Evolutionary conservation across 352 stramenopile genomes (phyloP).

Genomic region (Phytophthora sojae): DNA sequence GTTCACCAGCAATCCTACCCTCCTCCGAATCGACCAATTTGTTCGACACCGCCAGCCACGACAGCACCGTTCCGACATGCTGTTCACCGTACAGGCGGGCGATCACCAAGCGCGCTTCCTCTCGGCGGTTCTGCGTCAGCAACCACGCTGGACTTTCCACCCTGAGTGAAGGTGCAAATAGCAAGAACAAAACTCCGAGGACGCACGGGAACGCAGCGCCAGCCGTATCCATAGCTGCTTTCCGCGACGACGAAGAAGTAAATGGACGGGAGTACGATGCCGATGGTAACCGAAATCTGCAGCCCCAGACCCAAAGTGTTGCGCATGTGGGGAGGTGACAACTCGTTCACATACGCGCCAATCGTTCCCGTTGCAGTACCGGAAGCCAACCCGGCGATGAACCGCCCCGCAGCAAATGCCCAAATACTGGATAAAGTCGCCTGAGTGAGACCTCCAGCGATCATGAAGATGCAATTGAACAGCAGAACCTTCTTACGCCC

Average conservation of each 20-base stretch:
- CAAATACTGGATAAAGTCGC: conserved; percentile 14
- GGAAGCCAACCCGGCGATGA: conserved; percentile 17
- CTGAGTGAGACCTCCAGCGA: conserved; percentile 37
- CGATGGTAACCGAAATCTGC: conserved; percentile 12
- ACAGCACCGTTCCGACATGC: conserved; percentile 25
- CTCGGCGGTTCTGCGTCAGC: conserved; percentile 20
- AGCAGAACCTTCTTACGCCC: conserved; percentile 24
- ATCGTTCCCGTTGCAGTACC: conserved; percentile 16
- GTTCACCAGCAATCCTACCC: conserved; percentile 17
- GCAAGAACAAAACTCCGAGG: conserved; percentile 28
- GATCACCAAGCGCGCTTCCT: conserved; percentile 32
- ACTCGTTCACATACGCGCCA: conserved; percentile 23
- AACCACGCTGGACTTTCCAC: conserved; percentile 35
- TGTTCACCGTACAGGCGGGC: conserved; percentile 32
- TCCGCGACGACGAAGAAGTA: conserved; percentile 16
- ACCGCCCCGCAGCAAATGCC: conserved; percentile 20
- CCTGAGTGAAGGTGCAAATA: conserved; percentile 20
- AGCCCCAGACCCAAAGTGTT: conserved; percentile 15
- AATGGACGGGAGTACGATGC: conserved; percentile 4
- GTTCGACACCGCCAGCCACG: conserved; percentile 23
- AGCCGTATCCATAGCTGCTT: conserved; percentile 12
- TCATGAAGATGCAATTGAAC: conserved; percentile 43
- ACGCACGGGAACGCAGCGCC: conserved; percentile 40
- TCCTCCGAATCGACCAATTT: conserved; percentile 22
- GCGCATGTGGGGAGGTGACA: conserved; percentile 11